phyloP scores from a whole-genome alignment of 2,329 filamentous ascomycete genomes.

The Fusarium temperatum region DNA sequence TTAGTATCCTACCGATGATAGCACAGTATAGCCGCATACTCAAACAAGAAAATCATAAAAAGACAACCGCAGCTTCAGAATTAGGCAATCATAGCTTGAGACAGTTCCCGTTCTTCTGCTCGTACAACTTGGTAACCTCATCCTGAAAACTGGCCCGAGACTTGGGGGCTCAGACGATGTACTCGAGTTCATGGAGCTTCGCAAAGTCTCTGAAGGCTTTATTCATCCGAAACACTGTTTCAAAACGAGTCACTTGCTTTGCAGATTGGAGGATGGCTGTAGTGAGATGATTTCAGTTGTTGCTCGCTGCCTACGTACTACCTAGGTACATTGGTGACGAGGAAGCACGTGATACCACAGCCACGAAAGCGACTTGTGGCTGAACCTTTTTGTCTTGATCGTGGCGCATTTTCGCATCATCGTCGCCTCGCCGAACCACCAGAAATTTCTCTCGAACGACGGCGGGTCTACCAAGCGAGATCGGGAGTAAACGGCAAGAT shows the following conservation, averaged over 20 bases:
- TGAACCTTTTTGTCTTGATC: not conserved
- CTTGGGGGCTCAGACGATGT: not conserved
- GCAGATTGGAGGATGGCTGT: not conserved
- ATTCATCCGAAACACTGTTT: conserved; percentile 8
- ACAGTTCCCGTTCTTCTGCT: conserved; percentile 5
- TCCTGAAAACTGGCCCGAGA: conserved; percentile 12
- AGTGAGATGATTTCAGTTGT: not conserved
- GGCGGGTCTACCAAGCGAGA: conserved; percentile 3
- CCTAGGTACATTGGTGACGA: not conserved
- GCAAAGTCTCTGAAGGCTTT: not conserved
- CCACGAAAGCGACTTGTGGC: not conserved
- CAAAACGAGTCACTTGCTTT: not conserved
- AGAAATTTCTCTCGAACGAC: conserved; percentile 26
- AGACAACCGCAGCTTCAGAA: not conserved
- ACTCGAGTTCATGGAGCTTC: not conserved
- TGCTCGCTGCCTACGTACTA: not conserved
- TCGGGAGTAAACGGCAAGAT: conserved; percentile 14
- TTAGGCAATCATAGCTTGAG: conserved; percentile 20
- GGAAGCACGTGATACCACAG: conserved; percentile 21
- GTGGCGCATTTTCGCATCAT: conserved; percentile 41
- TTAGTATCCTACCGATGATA: no score
- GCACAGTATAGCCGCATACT: not conserved
- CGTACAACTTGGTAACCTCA: conserved; percentile 10
- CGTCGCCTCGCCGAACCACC: conserved; percentile 9
- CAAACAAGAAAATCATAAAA: not conserved